phyloP scores from a whole-genome alignment of 2,329 filamentous ascomycete genomes.

The Fonsecaea pugnacius region DNA sequence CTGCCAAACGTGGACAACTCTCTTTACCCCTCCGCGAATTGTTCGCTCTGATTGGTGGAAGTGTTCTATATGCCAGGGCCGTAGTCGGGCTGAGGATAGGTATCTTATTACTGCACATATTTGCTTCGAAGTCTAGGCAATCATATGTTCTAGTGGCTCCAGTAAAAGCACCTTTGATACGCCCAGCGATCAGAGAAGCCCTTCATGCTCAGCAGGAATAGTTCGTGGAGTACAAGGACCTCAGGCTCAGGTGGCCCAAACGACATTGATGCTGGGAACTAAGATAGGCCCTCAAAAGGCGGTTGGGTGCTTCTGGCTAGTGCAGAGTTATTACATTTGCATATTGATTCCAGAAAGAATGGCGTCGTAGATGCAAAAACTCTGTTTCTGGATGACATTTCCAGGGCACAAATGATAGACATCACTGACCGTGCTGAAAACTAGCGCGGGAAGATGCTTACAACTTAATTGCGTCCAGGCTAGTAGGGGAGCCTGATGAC shows the following conservation, averaged over 20 bases:
- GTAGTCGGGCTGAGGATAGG: background rate
- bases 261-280: background rate
- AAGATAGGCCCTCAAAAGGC: background rate
- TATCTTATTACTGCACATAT: too few species aligned
- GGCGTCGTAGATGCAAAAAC: background rate
- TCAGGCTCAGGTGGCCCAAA: background rate
- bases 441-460: background rate
- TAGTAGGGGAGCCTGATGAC: background rate
- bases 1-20: background rate
- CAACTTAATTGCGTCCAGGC: background rate
- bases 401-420: background rate
- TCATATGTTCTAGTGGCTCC: background rate
- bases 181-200: too few species aligned
- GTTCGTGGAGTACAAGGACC: background rate
- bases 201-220: background rate
- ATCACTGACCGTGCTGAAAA: background rate
- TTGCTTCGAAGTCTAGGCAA: background rate
- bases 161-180: background rate
- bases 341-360: background rate
- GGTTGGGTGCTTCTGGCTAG: background rate
- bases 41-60: conserved; percentile 16
- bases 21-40: conserved; percentile 1
- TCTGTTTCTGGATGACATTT: background rate
- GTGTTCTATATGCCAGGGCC: background rate
- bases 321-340: background rate